Base-by-base conservation (phyloP, 2,329 filamentous ascomycete genomes). In the Aspergillus awamori region DNA sequence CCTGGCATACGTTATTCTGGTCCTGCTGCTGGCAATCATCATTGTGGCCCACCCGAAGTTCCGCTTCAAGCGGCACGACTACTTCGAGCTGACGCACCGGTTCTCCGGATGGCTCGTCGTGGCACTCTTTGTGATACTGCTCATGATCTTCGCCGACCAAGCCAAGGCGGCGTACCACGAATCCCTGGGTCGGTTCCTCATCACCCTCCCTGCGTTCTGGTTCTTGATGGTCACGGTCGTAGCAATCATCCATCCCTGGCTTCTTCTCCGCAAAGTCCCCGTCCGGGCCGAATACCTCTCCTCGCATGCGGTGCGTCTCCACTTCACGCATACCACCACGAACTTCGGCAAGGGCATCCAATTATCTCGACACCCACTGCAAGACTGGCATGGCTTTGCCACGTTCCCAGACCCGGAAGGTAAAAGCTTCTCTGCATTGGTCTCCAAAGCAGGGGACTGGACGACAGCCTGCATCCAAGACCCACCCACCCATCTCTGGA, bases 371-470 rank as follows among this genome's bases (percentile, higher is more conserved):
- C 80, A 82, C 8, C 89, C 89, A 0, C 79, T 92, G 41, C 76
- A 83, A 8, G 90, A 93, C 75, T 91, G 89, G 82, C 90, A 93
- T 76, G 85, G 87, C 0, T 93, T 93, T 70, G 90, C 90, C 47
- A 88, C 88, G 1, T 90, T 93, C 62, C 87, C 89, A 1, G 83
- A 86, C 61, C 81, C 84, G 2, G 72, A 80, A 60, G 76, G 80
- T 39, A 79, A 79, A 57, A 87, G 85, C 13, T 91, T 89, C 76
- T 91, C 88, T 0, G 80, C 90, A 30, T 79, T 93, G 30, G 82
- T 93, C 28, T 91, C 89, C 57, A 89, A 88, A 65, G 89, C 89
- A 3, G 90, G 90, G 22, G 89, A 93, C 76, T 93, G 90, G 89
- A 93, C 90, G 0, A 79, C 79, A 24, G 79, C 81, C 33, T 83